Base-by-base conservation (phyloP, 345 rosid species). In the Fremontodendron californicum region DNA sequence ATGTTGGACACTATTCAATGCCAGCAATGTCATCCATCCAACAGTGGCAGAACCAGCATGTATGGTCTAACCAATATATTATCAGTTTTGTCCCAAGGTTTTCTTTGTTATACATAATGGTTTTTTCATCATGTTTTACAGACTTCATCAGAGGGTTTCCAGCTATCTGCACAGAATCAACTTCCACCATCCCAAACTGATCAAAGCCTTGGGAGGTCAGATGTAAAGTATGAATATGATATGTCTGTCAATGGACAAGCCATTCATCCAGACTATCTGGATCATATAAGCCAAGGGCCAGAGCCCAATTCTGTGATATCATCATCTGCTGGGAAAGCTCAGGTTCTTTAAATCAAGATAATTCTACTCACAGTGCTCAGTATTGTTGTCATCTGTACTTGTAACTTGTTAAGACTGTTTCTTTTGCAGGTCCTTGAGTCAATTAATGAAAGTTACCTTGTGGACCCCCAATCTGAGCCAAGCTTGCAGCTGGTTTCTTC, bases 21-120 rank as follows among this genome's bases (percentile, higher is more conserved):
- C 88, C 89, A 18, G 74, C 86, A 77, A 33, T 84, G 66, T 75
- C 93, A 31, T 62, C 91, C 31, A 60, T 84, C 29, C 91, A 89
- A 57, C 91, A 88, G 73, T 92, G 92, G 94, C 94, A 85, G 78
- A 93, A 86, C 76, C 93, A 87, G 65, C 92, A 85, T 90, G 98
- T 96, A 72, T 70, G 64, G 58, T 74, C 12, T 16, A 37, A 40
- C n/a, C 37, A 71, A 73, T 52, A 13, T 37, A 7, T 7, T 80
- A 57, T 79, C 70, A 45, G 54, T 10, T 73, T 29, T 62, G 18
- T 37, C 12, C n/a, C 16, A 37, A 16, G 5, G 75, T 58, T 5
- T 39, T 73, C 16, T 48, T 1, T 18, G 33, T 10, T 18, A 39
- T 40, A 23, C 49, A 3, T 75, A 57, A 31, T 76, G 64, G 37